Conservation (phyloP, 768 basidiomycete genomes). For the Boletus coccyginus region DNA sequence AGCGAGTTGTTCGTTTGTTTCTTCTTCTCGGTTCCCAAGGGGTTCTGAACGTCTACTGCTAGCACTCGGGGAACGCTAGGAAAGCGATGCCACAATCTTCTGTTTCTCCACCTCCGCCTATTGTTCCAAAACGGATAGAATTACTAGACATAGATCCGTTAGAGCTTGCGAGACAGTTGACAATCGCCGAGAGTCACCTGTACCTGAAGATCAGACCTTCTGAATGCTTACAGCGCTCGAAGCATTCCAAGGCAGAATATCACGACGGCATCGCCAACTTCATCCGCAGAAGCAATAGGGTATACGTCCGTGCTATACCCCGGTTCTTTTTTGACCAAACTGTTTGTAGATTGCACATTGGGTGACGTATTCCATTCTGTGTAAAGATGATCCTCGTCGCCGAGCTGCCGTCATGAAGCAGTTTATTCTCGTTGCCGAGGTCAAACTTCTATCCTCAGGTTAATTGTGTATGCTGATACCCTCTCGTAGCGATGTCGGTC, state of each 20-base stretch:
- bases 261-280: conserved; percentile 54
- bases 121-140: conserved; percentile 46
- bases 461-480: conserved; percentile 1
- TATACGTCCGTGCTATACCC: conserved; percentile 12
- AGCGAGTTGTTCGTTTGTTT: conserved; percentile 44
- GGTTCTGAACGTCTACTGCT: conserved; percentile 2
- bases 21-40: not conserved
- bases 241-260: conserved; percentile 41
- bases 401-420: conserved; percentile 62
- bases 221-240: conserved; percentile 60
- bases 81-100: conserved; percentile 35
- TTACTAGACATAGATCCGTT: conserved; percentile 59
- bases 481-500: conserved; percentile 51
- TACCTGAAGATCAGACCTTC: conserved; percentile 58
- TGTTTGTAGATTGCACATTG: conserved; percentile 50
- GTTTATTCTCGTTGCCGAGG: conserved; percentile 65
- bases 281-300: conserved; percentile 57
- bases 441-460: conserved; percentile 30
- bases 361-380: conserved; percentile 58
- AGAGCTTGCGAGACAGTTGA: conserved; percentile 67
- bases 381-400: conserved; percentile 54
- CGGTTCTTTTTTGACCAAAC: not conserved
- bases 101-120: conserved; percentile 49
- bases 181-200: conserved; percentile 58
- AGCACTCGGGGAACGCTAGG: conserved; percentile 34